phyloP scores from a whole-genome alignment of 768 basidiomycete species.

The Boletus tylopilopsis region DNA sequence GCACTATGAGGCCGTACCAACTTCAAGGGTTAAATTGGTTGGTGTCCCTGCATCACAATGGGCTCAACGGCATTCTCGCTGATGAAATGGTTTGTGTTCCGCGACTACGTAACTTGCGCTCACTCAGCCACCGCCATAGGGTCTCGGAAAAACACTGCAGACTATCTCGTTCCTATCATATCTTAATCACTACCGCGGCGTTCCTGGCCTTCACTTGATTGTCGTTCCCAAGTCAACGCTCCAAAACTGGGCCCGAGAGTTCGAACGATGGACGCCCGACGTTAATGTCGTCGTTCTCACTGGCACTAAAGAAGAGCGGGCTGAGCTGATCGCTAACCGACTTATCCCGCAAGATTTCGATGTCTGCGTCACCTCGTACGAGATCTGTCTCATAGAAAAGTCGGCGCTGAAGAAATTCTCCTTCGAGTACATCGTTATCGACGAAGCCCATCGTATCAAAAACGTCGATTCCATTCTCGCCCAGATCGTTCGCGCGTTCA shows the following conservation, averaged over 20 bases:
- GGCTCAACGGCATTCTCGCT: constrained; percentile 93
- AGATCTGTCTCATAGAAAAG: constrained; percentile 95
- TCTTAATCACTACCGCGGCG: constrained; percentile 78
- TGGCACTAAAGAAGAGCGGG: constrained; percentile 87
- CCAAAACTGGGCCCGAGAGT: constrained; percentile 96
- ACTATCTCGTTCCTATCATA: constrained; percentile 97
- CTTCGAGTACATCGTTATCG: constrained; percentile 97
- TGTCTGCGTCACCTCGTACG: constrained; percentile 94
- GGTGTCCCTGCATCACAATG: constrained; percentile 94
- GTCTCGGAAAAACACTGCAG: constrained; percentile 97
- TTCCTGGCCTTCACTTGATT: constrained; percentile 83
- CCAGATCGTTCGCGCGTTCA: constrained; percentile 90
- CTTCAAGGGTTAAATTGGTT: constrained; percentile 97
- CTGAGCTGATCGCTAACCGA: constrained; percentile 69
- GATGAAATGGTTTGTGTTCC: constrained; percentile 78
- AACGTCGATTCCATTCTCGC: constrained; percentile 95
- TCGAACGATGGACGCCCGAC: constrained; percentile 86
- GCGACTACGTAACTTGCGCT: not conserved
- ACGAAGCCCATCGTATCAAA: constrained; percentile 99
- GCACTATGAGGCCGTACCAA: constrained; percentile 90
- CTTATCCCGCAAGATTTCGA: constrained; percentile 89
- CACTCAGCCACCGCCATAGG: constrained; percentile 42
- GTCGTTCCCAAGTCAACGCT: constrained; percentile 99
- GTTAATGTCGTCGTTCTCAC: constrained; percentile 79
- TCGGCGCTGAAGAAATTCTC: constrained; percentile 89